Evolutionary conservation across 176 grass and related monocot genomes (phyloP).

Genomic region (Eragrostis nindensis): DNA sequence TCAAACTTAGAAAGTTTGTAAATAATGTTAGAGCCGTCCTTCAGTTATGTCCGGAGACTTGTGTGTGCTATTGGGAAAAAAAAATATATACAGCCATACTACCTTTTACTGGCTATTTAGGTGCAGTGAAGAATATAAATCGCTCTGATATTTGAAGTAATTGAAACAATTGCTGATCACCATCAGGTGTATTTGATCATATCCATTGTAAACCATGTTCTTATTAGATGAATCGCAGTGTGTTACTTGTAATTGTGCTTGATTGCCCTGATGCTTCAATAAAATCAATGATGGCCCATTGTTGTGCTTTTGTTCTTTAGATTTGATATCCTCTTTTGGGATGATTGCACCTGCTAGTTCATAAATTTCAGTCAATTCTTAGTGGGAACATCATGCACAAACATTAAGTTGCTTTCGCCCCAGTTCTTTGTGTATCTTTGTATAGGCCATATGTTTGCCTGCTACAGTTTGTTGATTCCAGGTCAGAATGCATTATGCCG

Average conservation of each 20-base stretch:
- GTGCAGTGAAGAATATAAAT: neutral
- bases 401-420: neutral
- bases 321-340: too few species aligned
- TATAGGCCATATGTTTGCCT: neutral
- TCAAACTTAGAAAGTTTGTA: neutral
- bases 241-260: neutral
- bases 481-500: conserved; percentile 7
- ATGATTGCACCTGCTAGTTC: neutral
- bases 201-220: neutral
- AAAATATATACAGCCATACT: neutral
- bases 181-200: neutral
- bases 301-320: neutral
- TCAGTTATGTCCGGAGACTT: neutral
- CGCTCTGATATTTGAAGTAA: neutral
- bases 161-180: neutral
- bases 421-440: neutral
- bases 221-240: neutral
- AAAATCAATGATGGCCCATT: neutral
- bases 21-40: neutral
- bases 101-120: neutral
- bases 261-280: neutral
- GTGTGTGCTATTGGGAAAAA: neutral
- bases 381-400: neutral
- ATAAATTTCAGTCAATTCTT: neutral
- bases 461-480: conserved; percentile 4